Evolutionary conservation across 805 yeast species (phyloP).

Genomic region (Yamadazyma takamatsuzukensis): DNA sequence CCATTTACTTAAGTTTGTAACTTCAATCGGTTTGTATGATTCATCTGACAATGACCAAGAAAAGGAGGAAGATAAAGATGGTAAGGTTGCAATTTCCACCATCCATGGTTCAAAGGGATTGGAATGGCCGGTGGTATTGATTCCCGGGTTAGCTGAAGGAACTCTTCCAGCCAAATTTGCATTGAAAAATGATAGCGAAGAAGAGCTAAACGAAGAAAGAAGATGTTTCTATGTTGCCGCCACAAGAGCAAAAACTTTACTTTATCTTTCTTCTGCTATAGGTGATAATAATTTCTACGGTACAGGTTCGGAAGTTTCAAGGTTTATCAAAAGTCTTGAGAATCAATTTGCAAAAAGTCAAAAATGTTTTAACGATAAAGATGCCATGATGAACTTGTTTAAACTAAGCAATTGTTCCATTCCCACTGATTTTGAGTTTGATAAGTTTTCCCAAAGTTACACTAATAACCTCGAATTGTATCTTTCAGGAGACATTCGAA

Average conservation of each 20-base stretch:
- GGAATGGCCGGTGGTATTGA: conserved; percentile 92
- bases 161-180: conserved; percentile 59
- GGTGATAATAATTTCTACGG: conserved; percentile 7
- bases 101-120: conserved; percentile 92
- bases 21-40: conserved; percentile 34
- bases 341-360: conserved; percentile 11
- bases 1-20: conserved; percentile 22
- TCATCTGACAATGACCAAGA: conserved; percentile 16
- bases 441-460: conserved; percentile 13
- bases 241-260: conserved; percentile 69
- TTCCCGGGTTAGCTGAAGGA: conserved; percentile 69
- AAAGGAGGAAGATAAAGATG: conserved; percentile 13
- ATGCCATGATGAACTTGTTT: conserved; percentile 17
- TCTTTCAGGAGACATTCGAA: conserved; percentile 3
- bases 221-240: conserved; percentile 84
- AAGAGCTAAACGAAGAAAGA: conserved; percentile 66
- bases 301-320: conserved; percentile 15
- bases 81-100: conserved; percentile 57
- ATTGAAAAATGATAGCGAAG: conserved; percentile 22
- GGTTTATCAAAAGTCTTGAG: conserved; percentile 20
- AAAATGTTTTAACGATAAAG: conserved; percentile 16
- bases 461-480: conserved; percentile 10
- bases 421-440: conserved; percentile 9
- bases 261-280: conserved; percentile 41
- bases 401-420: too few species aligned